Evolutionary conservation across 1,284 basidiomycete genomes (phyloP).

Genomic region (Pyrrhoderma lamaoense): DNA sequence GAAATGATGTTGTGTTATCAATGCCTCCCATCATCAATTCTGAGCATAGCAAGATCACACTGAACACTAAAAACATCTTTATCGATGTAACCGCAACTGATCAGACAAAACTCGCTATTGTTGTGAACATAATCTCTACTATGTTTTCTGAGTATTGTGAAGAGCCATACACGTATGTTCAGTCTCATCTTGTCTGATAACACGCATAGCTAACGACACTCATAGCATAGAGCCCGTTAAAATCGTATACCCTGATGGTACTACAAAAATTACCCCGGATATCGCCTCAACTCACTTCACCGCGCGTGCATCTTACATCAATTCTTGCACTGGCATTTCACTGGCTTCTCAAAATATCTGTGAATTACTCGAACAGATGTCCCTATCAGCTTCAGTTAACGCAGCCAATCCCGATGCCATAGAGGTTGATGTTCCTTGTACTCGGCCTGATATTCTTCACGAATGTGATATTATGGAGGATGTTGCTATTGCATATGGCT

Average conservation of each 20-base stretch:
- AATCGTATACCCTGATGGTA: conserved; percentile 74
- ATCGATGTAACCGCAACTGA: conserved; percentile 98
- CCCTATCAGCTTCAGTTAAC: conserved; percentile 47
- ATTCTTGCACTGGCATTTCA: conserved; percentile 86
- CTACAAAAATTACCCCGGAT: conserved; percentile 73
- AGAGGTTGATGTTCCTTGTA: conserved; percentile 77
- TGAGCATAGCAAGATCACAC: conserved; percentile 93
- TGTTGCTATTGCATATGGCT: conserved; percentile 95
- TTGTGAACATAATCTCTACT: conserved; percentile 87
- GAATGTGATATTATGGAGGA: conserved; percentile 99
- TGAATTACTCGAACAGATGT: conserved; percentile 71
- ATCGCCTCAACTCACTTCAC: conserved; percentile 64
- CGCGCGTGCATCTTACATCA: conserved; percentile 89
- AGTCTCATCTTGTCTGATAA: neutral
- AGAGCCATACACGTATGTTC: conserved; percentile 80
- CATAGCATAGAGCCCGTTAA: conserved; percentile 87
- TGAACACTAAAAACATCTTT: conserved; percentile 92
- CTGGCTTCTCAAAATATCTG: conserved; percentile 58
- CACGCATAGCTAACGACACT: neutral
- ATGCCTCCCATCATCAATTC: conserved; percentile 99
- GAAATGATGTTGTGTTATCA: conserved; percentile 79
- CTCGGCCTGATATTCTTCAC: conserved; percentile 94
- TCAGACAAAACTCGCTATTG: conserved; percentile 92
- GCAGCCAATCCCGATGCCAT: conserved; percentile 54
- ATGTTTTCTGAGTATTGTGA: conserved; percentile 98